Evolutionary conservation across 805 yeast species (phyloP).

Genomic region (Kuraishia ogatae): DNA sequence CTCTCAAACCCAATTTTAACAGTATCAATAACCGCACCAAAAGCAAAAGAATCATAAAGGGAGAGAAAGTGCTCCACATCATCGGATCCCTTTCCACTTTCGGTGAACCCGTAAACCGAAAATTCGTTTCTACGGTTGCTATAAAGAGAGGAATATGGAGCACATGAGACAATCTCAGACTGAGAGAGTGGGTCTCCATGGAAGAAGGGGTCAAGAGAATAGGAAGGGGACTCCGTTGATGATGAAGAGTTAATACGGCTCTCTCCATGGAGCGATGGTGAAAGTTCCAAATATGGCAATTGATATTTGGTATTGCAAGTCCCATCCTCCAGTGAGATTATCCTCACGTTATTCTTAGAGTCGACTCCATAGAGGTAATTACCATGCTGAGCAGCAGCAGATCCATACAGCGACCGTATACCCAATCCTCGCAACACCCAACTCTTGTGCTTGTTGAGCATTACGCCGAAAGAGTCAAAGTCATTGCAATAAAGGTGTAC

Average conservation of each 20-base stretch:
- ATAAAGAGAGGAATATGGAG: constrained; percentile 18
- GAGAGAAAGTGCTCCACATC: not conserved
- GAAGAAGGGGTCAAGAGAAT: not conserved
- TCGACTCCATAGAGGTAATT: not conserved
- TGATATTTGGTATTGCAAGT: not conserved
- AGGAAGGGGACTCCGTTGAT: not conserved
- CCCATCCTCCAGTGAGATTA: not conserved
- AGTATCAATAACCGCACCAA: not conserved
- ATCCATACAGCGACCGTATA: not conserved
- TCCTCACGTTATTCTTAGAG: not conserved
- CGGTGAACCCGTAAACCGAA: constrained; percentile 6
- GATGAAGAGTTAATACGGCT: not conserved
- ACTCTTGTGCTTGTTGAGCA: constrained; percentile 15
- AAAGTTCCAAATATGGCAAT: not conserved
- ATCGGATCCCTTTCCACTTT: constrained; percentile 1
- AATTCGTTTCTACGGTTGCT: constrained; percentile 16
- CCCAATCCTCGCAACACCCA: constrained; percentile 38
- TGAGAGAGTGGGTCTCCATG: constrained; percentile 32
- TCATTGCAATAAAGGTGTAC: constrained; percentile 54
- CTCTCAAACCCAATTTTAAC: constrained; percentile 6
- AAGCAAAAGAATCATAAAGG: not conserved
- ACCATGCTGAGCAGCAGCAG: too few relatives aligned
- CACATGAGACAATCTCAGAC: constrained; percentile 50
- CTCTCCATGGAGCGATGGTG: not conserved
- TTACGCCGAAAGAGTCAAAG: constrained; percentile 9